Evolutionary conservation across 2,329 filamentous ascomycete species (phyloP).

Genomic region (Fusarium albosuccineum): DNA sequence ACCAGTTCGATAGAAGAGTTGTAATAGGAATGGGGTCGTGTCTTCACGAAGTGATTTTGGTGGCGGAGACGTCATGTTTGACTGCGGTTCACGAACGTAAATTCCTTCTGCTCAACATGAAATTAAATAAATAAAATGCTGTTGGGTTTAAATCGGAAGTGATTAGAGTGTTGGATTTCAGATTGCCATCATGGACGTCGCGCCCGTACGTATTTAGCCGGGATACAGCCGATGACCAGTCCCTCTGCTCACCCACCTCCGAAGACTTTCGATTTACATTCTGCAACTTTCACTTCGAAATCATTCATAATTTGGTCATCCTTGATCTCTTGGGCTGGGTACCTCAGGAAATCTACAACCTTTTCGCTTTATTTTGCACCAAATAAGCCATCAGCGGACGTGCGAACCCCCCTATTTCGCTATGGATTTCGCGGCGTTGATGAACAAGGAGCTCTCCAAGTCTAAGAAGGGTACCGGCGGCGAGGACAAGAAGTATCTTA

Average conservation of each 20-base stretch:
- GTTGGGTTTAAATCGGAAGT: constrained; percentile 1
- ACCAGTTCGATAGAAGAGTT: constrained; percentile 83
- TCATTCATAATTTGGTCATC: neutral
- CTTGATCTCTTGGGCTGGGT: no score
- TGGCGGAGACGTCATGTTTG: constrained; percentile 34
- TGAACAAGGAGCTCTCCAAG: constrained; percentile 93
- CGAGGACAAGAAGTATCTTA: constrained; percentile 80
- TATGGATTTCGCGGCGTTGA: constrained; percentile 97
- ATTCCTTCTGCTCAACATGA: neutral
- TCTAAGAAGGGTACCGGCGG: constrained; percentile 67
- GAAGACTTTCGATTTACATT: constrained; percentile 11
- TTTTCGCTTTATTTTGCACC: no score
- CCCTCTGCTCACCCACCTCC: neutral
- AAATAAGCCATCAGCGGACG: neutral
- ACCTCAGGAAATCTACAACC: no score
- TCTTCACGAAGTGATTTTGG: constrained; percentile 71
- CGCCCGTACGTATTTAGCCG: constrained; percentile 32
- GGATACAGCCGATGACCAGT: constrained; percentile 40
- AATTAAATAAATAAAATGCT: constrained; percentile 7
- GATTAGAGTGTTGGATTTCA: neutral
- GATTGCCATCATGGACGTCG: constrained; percentile 1
- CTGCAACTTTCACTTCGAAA: constrained; percentile 26
- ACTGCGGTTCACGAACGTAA: neutral
- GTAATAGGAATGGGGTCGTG: constrained; percentile 86
- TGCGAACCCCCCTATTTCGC: constrained; percentile 39